phyloP scores from a whole-genome alignment of 192 early-diverging fungal species.

The Podila epigama region DNA sequence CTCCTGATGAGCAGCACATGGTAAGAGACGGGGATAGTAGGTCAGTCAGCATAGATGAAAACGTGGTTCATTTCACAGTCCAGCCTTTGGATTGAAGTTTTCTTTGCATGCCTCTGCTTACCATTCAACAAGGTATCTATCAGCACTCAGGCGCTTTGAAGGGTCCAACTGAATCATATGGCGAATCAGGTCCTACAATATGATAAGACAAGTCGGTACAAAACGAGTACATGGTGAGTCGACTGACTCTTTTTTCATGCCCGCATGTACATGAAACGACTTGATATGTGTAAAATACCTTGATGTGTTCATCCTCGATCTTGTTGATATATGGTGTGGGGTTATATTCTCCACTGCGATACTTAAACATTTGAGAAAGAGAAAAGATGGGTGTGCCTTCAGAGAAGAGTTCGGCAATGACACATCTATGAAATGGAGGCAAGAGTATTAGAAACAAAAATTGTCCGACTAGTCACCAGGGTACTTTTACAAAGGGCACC shows the following conservation, averaged over 20 bases:
- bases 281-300: no score
- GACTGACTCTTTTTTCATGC: no score
- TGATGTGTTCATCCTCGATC: slow-evolving; percentile 83
- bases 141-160: slow-evolving; percentile 72
- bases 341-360: slow-evolving; percentile 80
- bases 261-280: no score
- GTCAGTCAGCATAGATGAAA: not conserved
- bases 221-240: no score
- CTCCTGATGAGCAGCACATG: slow-evolving; percentile 50
- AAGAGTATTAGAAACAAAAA: not conserved
- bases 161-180: slow-evolving; percentile 94
- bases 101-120: no score
- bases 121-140: slow-evolving; percentile 81
- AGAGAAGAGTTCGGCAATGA: slow-evolving; percentile 93
- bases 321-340: slow-evolving; percentile 74
- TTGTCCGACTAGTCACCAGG: not conserved
- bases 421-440: slow-evolving; percentile 54
- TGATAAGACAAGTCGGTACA: slow-evolving; percentile 11
- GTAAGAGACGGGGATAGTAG: not conserved
- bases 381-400: slow-evolving; percentile 94
- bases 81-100: no score
- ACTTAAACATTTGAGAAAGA: slow-evolving; percentile 90
- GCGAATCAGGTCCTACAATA: slow-evolving; percentile 67
- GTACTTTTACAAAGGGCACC: no score
- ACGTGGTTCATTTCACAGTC: no score